phyloP scores from a whole-genome alignment of 2,329 filamentous ascomycete species.

The Purpureocillium takamizusanense region DNA sequence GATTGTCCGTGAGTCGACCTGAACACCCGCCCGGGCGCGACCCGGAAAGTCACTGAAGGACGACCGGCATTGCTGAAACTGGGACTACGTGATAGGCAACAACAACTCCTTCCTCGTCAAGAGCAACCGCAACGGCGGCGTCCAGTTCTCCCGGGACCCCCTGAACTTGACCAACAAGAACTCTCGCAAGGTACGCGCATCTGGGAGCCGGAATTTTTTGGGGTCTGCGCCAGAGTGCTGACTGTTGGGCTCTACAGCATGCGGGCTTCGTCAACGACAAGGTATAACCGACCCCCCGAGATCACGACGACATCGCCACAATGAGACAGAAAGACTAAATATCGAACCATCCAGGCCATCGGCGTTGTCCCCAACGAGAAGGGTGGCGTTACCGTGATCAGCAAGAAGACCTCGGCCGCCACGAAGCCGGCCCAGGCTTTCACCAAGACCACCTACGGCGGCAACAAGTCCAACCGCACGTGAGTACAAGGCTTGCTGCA shows the following conservation, averaged over 20 bases:
- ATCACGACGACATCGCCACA: not conserved
- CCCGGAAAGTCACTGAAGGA: not conserved
- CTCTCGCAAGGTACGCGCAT: constrained; percentile 66
- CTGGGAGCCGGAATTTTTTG: not conserved
- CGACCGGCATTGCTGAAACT: not conserved
- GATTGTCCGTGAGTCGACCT: constrained; percentile 74
- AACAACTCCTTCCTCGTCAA: constrained; percentile 91
- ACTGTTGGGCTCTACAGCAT: constrained; percentile 47
- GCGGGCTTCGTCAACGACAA: constrained; percentile 90
- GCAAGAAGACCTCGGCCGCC: constrained; percentile 69
- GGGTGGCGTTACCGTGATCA: constrained; percentile 70
- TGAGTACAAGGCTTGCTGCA: too few relatives aligned
- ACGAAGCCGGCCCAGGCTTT: constrained; percentile 64
- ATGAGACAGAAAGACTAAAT: constrained; percentile 7
- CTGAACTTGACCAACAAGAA: constrained; percentile 90
- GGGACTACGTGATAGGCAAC: constrained; percentile 48
- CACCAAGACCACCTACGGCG: constrained; percentile 59
- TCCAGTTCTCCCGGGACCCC: constrained; percentile 89
- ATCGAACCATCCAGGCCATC: constrained; percentile 54
- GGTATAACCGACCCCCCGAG: constrained; percentile 46
- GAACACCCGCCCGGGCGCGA: not conserved
- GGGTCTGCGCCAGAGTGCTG: constrained; percentile 15
- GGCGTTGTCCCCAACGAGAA: constrained; percentile 69
- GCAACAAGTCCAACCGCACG: constrained; percentile 69
- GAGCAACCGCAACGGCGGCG: constrained; percentile 68